A percentile compares a stretch with the other conserved stretches of the same genome.
phyloP scores from a whole-genome alignment of 106 monocot species.

The Amphibolis antarctica region DNA sequence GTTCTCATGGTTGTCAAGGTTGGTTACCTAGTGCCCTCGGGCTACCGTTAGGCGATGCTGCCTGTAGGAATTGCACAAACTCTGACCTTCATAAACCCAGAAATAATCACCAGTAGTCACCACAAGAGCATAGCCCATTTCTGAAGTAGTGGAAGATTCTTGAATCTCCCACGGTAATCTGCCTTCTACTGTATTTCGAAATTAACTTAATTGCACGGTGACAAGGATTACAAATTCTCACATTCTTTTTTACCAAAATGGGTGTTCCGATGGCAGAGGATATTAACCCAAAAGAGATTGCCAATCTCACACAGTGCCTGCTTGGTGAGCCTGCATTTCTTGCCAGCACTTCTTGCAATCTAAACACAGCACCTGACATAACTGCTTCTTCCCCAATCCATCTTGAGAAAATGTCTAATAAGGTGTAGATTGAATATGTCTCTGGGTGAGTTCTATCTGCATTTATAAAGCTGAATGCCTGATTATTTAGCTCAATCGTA shows the following conservation, averaged over 20 bases:
- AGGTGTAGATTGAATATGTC: conserved; percentile 29
- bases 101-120: conserved; percentile 38
- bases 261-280: conserved; percentile 48
- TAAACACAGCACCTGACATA: neutral
- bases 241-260: conserved; percentile 75
- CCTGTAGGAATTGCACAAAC: too few relatives aligned
- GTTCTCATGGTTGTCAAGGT: too few relatives aligned
- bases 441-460: conserved; percentile 43
- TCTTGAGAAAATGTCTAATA: conserved; percentile 41
- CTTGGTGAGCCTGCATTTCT: conserved; percentile 23
- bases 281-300: conserved; percentile 33
- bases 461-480: conserved; percentile 39
- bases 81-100: too few relatives aligned
- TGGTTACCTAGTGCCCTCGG: too few relatives aligned
- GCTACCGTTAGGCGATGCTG: too few relatives aligned
- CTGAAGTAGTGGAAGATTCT: conserved; percentile 72
- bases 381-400: conserved; percentile 25
- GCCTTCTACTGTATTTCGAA: conserved; percentile 26
- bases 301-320: conserved; percentile 10
- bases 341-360: conserved; percentile 1
- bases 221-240: conserved; percentile 65
- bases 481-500: conserved; percentile 31
- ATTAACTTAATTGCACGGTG: conserved; percentile 66
- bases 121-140: conserved; percentile 63
- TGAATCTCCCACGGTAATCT: conserved; percentile 61